Evolutionary conservation across 148 eudicot genomes (phyloP), one percentile per base, ranked within the genome.

Genomic region (Silene latifolia): DNA sequence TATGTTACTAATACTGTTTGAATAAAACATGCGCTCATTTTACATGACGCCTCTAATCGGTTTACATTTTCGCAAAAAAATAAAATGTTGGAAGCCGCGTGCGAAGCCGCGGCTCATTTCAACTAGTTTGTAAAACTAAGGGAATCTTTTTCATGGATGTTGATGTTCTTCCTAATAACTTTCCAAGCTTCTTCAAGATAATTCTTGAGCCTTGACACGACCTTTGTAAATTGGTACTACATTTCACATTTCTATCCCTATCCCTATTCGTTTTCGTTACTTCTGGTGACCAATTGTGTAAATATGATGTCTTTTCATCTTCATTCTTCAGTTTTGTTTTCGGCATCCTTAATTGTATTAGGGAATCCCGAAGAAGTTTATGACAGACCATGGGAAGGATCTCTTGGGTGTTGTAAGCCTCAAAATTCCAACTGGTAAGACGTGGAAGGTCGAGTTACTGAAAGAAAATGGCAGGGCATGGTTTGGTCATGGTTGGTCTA

Each of bases 401-500:
- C 47, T 85, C 0, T 25, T 59, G 9, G 72, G 69, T 4, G 68
- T 8, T 7, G 81, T 80, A 15, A 39, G 32, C 46, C 76, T 88
- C 13, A 66, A 71, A 39, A 73, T 75, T 69, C 87, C 85, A 11
- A 75, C 48, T 17, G 82, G 86, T 60, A 73, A 69, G 11, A 25
- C 35, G 18, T 86, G 84, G 84, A 14, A 73, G 21, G 86, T 88
- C 0, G 76, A 82, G 9, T 15, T 84, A 54, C 42, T 18, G 11
- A 79, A 46, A 44, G 60, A 46, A 47, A 14, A 71, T 0, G 85
- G 57, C n/a, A 77, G 73, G 35, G 77, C 61, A 72, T 86, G 82
- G 86, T 54, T 88, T 4, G 53, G 59, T 17, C 27, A 82, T 8
- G 88, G 91, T 3, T 88, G 87, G 87, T 39, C 73, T 35, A 67